Evolutionary conservation across 192 early-diverging fungal species (phyloP), one percentile per base, ranked within the genome.

Genomic region (Dissophora ornata): DNA sequence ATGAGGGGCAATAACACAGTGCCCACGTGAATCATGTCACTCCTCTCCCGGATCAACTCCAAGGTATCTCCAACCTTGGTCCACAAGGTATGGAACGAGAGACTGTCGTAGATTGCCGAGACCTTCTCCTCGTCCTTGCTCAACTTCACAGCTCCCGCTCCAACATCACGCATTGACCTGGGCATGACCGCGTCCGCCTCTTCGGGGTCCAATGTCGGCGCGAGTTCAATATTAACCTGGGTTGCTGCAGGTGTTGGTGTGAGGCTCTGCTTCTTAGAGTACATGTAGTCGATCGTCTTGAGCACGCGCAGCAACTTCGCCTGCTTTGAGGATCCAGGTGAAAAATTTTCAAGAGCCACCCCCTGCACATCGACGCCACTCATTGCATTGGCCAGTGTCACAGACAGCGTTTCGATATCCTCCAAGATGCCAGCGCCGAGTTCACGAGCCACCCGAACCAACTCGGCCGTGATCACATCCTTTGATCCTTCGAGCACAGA

Each of bases 221-320:
- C 73, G 6, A 82, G 49, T 29, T 64, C 48, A 50, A 85, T 81
- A 57, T 69, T 69, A 41, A 80, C 78, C 34, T 87, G 71, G 50
- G 77, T 75, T 58, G 65, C 57, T 68, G 85, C 30, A 55, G 85
- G 50, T 11, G 62, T 36, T 6, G 79, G 58, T 13, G 57, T 68
- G 18, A 38, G 67, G n/a, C 57, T 19, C 33, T 83, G 80, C 55
- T 80, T 82, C 24, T 79, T 67, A 36, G 88, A 87, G 67, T 88
- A 90, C 80, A 94, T 88, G 65, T 94, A 99, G 77, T 99, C 97
- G 32, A 98, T 86, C 0, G 96, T 95, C 80, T 97, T 98, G 56
- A 99, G 86, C 25, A 99, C 88, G 22, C 97, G 91, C 45, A 99
- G 62, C 47, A 99, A 77, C 56, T 96, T 96, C 21, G 97, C 91